Percentiles rank a stretch among this genome's conserved stretches.
phyloP scores from a whole-genome alignment of 225 moss, liverwort and hornwort genomes.

The Polytrichum commune region DNA sequence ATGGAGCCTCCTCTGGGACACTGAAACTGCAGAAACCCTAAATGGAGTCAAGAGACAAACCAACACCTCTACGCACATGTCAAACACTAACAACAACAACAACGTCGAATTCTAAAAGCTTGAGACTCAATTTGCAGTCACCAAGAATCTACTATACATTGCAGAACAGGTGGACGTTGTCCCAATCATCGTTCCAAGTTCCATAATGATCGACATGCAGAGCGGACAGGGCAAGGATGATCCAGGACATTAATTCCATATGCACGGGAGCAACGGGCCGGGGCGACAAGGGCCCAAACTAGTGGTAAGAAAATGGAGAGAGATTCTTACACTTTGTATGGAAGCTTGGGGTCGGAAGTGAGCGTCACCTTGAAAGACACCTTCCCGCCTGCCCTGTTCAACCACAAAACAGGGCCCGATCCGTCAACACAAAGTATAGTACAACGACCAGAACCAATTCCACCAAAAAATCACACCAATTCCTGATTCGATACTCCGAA shows the following conservation, averaged over 20 bases:
- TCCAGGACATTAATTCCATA: too few relatives aligned
- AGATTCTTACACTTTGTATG: constrained; percentile 84
- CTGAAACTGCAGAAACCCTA: constrained; percentile 61
- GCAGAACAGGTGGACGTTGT: too few relatives aligned
- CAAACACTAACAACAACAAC: too few relatives aligned
- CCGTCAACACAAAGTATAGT: constrained; percentile 1
- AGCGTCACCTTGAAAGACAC: constrained; percentile 98
- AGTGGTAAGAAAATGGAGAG: background rate
- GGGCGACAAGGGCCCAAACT: too few relatives aligned
- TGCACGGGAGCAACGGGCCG: too few relatives aligned
- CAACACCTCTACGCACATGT: background rate
- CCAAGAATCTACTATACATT: too few relatives aligned
- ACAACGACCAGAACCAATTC: too few relatives aligned
- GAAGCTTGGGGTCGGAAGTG: constrained; percentile 98
- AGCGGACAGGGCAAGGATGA: too few relatives aligned
- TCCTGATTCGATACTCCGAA: too few relatives aligned
- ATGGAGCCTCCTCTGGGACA: constrained; percentile 97
- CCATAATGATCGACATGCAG: too few relatives aligned
- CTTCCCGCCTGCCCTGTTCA: constrained; percentile 88
- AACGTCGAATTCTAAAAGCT: background rate
- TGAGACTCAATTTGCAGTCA: background rate
- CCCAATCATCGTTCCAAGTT: too few relatives aligned
- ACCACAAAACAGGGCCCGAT: background rate
- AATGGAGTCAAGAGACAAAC: background rate
- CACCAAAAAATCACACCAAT: too few relatives aligned